A percentile compares a stretch with the other conserved stretches of the same genome.
Evolutionary conservation across 371 early-diverging fungal genomes (phyloP).

Genomic region (Lichtheimia hyalospora): DNA sequence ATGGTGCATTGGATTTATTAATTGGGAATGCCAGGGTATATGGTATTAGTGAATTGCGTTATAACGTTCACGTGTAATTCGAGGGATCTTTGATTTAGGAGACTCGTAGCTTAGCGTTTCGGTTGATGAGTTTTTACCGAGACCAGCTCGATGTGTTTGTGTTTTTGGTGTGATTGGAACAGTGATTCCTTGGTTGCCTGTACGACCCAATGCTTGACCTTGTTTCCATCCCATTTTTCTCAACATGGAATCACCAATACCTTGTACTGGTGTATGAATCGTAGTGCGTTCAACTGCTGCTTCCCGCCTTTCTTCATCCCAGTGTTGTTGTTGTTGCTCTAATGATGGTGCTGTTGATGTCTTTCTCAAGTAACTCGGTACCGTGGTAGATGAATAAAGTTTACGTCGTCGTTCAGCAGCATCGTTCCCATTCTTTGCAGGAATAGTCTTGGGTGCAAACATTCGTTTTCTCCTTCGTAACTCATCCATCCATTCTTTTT

Average conservation of each 20-base stretch:
- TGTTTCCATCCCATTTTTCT: constrained; percentile 46
- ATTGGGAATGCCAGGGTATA: too few species aligned
- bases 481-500: constrained; percentile 5
- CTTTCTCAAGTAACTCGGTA: neutral
- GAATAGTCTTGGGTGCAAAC: neutral
- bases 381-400: neutral
- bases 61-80: constrained; percentile 8
- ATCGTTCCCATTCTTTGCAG: neutral
- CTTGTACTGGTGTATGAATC: constrained; percentile 18
- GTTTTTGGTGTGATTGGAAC: constrained; percentile 22
- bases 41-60: neutral
- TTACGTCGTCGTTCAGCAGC: constrained; percentile 11
- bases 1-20: too few species aligned
- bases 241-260: constrained; percentile 34
- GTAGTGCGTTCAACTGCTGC: neutral
- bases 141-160: constrained; percentile 16
- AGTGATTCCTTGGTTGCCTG: constrained; percentile 25
- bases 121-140: constrained; percentile 13
- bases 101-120: neutral
- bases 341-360: neutral
- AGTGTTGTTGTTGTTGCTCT: neutral
- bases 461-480: neutral
- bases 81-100: constrained; percentile 15
- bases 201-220: constrained; percentile 33
- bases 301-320: neutral